These are phyloP conservation scores for Elsinoe australis DNA, from an alignment of 2,329 filamentous ascomycete species.

Conservation along the genomic window DNA sequence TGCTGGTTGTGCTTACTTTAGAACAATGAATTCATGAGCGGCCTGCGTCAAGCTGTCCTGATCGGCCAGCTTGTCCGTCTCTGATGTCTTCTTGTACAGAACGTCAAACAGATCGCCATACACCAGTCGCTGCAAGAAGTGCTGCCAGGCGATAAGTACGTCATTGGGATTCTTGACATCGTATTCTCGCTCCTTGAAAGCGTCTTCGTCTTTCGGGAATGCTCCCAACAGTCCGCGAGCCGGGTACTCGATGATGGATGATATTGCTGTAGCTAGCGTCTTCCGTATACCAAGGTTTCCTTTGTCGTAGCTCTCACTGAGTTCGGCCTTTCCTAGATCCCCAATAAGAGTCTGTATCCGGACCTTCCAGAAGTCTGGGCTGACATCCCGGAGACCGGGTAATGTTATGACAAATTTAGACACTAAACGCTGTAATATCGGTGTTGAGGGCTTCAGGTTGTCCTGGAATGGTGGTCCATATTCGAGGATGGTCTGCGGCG, in stretches of 20 bases:
- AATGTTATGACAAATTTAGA: conserved; percentile 57
- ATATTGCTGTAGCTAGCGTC: conserved; percentile 64
- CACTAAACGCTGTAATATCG: conserved; percentile 61
- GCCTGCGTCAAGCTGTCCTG: conserved; percentile 56
- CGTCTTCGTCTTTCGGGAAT: conserved; percentile 37
- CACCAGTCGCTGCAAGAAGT: conserved; percentile 57
- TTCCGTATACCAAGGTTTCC: conserved; percentile 66
- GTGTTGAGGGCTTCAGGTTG: conserved; percentile 46
- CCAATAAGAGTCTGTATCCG: conserved; percentile 53
- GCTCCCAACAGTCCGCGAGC: conserved; percentile 60
- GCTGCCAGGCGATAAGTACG: conserved; percentile 57
- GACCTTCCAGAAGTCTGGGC: conserved; percentile 57
- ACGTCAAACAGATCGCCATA: conserved; percentile 61
- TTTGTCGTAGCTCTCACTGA: conserved; percentile 78
- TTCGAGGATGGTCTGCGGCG: conserved; percentile 52
- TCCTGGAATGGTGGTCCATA: conserved; percentile 64
- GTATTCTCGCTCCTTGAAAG: conserved; percentile 40
- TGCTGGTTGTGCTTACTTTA: conserved; percentile 48
- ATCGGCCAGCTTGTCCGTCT: conserved; percentile 55
- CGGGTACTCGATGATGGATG: conserved; percentile 61
- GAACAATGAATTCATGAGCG: conserved; percentile 58
- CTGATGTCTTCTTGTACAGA: conserved; percentile 53
- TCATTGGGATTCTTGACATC: conserved; percentile 53
- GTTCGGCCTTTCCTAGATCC: conserved; percentile 57
- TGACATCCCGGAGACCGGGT: conserved; percentile 58